Conservation (phyloP, 2,329 filamentous ascomycete species). For the Cyphellophora attinorum region DNA sequence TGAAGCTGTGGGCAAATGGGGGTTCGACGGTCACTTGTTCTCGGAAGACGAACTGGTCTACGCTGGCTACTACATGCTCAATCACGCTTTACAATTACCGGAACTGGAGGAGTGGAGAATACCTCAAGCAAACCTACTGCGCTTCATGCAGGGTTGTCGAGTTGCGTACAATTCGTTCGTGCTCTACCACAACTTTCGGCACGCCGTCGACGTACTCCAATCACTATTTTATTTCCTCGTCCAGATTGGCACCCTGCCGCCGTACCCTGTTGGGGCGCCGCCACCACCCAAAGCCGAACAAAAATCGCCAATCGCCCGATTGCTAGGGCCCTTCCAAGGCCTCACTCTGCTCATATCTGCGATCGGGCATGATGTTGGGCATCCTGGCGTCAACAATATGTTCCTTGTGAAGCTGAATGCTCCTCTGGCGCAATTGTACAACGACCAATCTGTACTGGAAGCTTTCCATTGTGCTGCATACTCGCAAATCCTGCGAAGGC, state of each 20-base stretch:
- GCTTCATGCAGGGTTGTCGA: constrained; percentile 78
- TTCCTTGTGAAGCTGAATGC: constrained; percentile 89
- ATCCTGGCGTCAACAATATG: constrained; percentile 95
- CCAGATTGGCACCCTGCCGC: constrained; percentile 64
- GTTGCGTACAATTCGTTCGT: constrained; percentile 95
- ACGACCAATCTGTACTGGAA: constrained; percentile 91
- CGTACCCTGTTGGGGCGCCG: constrained; percentile 44
- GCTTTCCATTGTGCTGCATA: constrained; percentile 97
- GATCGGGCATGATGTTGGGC: constrained; percentile 96
- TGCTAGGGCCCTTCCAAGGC: constrained; percentile 80
- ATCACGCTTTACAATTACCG: constrained; percentile 74
- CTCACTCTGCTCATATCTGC: constrained; percentile 84
- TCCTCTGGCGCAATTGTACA: constrained; percentile 88
- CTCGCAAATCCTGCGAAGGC: constrained; percentile 83
- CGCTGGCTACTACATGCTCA: constrained; percentile 77
- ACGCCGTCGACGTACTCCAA: constrained; percentile 92
- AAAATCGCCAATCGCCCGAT: constrained; percentile 58
- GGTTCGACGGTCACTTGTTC: constrained; percentile 82
- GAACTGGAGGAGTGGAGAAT: constrained; percentile 67
- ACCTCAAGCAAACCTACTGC: constrained; percentile 62
- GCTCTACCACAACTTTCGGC: constrained; percentile 95
- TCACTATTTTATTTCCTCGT: constrained; percentile 86
- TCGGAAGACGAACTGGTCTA: constrained; percentile 83
- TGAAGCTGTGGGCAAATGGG: constrained; percentile 65
- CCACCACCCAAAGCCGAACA: constrained; percentile 20